Conservation (phyloP, 768 basidiomycete genomes). For the Phlegmacium glaucopus region DNA sequence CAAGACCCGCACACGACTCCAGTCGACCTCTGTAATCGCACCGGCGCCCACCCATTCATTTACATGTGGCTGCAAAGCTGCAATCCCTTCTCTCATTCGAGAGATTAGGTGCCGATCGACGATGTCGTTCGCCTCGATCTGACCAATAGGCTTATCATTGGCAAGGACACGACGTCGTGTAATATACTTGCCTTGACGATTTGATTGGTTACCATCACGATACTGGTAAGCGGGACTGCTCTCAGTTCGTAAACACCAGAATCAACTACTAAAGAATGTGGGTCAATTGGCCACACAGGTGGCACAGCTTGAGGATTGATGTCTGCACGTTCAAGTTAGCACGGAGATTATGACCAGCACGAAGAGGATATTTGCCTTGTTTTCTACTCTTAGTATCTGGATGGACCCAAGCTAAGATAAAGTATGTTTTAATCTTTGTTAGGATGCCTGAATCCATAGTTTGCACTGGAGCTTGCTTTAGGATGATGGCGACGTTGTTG, state of each 20-base stretch:
- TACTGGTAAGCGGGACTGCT: constrained; percentile 64
- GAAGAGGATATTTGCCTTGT: constrained; percentile 36
- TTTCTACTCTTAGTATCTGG: constrained; percentile 52
- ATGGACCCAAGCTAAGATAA: constrained; percentile 70
- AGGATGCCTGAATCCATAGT: constrained; percentile 37
- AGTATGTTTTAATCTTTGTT: constrained; percentile 56
- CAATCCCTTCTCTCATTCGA: constrained; percentile 54
- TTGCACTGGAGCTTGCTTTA: constrained; percentile 59
- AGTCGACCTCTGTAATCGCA: constrained; percentile 74
- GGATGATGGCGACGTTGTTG: constrained; percentile 66
- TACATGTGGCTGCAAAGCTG: constrained; percentile 45
- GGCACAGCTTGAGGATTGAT: constrained; percentile 52
- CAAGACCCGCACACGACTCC: constrained; percentile 76
- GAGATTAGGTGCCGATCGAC: constrained; percentile 63
- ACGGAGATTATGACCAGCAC: not conserved
- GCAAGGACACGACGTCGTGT: constrained; percentile 1
- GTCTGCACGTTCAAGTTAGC: constrained; percentile 38
- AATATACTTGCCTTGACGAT: constrained; percentile 58
- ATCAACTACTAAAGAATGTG: constrained; percentile 42
- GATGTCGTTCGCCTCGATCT: constrained; percentile 74
- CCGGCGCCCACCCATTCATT: constrained; percentile 52
- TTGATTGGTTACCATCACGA: constrained; percentile 69
- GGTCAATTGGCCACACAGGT: constrained; percentile 75
- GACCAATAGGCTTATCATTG: constrained; percentile 1
- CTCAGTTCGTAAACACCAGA: constrained; percentile 65